These are phyloP conservation scores for Fraxinus nigra DNA, from an alignment of 305 asterid species.

Conservation along the genomic window DNA sequence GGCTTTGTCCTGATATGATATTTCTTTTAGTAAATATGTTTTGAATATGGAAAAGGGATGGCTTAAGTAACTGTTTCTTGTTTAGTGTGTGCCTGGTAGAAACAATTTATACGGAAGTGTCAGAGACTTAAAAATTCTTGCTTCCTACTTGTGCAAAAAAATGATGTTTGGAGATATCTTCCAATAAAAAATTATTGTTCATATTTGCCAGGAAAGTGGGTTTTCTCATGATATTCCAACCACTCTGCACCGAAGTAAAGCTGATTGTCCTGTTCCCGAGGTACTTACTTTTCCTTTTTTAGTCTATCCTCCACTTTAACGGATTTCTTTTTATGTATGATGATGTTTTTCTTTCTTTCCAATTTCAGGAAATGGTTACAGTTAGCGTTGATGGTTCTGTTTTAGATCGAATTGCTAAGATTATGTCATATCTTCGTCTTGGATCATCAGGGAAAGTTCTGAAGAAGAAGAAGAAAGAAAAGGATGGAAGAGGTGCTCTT, in stretches of 20 bases:
- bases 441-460: slow-evolving; percentile 98
- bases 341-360: slow-evolving; percentile 1
- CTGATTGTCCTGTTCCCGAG: slow-evolving; percentile 98
- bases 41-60: not conserved
- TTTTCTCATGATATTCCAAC: slow-evolving; percentile 93
- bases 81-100: not conserved
- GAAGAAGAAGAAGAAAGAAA: slow-evolving; percentile 96
- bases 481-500: slow-evolving; percentile 69
- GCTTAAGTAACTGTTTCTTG: slow-evolving; percentile 5
- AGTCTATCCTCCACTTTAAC: not conserved
- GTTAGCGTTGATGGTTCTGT: slow-evolving; percentile 95
- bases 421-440: slow-evolving; percentile 96
- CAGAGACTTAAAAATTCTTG: slow-evolving; percentile 12
- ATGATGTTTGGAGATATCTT: not conserved
- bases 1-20: not conserved
- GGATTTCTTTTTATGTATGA: not conserved
- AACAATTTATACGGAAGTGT: not conserved
- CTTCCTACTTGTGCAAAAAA: slow-evolving; percentile 18
- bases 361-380: slow-evolving; percentile 87
- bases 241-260: slow-evolving; percentile 94
- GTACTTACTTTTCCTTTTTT: slow-evolving; percentile 27
- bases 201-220: slow-evolving; percentile 67
- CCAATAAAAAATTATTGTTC: slow-evolving; percentile 14
- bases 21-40: not conserved
- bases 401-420: slow-evolving; percentile 88